Conservation (phyloP, 495 filamentous ascomycete species). For the Letharia lupina region DNA sequence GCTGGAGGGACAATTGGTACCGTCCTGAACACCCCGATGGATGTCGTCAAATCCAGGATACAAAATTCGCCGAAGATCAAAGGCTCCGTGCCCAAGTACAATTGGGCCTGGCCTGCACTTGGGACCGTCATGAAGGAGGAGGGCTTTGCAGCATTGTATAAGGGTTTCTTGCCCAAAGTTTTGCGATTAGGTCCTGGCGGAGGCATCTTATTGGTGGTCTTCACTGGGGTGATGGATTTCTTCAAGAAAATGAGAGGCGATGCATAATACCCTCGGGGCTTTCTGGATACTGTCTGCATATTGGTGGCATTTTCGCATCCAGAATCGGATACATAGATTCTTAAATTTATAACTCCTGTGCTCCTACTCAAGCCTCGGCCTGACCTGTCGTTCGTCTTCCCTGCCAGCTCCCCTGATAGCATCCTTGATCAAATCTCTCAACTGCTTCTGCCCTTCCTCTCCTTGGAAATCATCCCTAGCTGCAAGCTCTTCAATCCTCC, state of each 20-base stretch:
- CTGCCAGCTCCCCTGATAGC: constrained; percentile 48
- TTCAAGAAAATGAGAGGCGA: constrained; percentile 49
- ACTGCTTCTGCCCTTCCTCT: constrained; percentile 57
- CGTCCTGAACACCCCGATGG: constrained; percentile 90
- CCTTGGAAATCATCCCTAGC: constrained; percentile 62
- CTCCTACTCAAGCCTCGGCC: constrained; percentile 35
- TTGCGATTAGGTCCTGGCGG: constrained; percentile 79
- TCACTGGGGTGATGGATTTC: constrained; percentile 89
- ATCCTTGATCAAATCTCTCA: constrained; percentile 62
- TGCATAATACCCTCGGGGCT: constrained; percentile 15
- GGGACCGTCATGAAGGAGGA: constrained; percentile 86
- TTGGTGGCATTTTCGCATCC: background rate
- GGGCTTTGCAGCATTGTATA: constrained; percentile 86
- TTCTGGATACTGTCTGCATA: constrained; percentile 8
- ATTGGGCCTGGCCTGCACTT: constrained; percentile 89
- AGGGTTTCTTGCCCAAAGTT: constrained; percentile 96
- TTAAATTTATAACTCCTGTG: background rate
- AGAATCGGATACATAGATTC: background rate
- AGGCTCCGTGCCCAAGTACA: constrained; percentile 82
- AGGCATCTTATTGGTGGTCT: constrained; percentile 87
- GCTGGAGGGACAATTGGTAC: constrained; percentile 89
- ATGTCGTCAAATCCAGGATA: constrained; percentile 95
- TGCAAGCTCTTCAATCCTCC: constrained; percentile 69
- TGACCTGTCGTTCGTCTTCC: constrained; percentile 49
- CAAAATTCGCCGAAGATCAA: constrained; percentile 81